Base-by-base conservation (phyloP, 352 stramenopile species). In the Phytophthora constricta region DNA sequence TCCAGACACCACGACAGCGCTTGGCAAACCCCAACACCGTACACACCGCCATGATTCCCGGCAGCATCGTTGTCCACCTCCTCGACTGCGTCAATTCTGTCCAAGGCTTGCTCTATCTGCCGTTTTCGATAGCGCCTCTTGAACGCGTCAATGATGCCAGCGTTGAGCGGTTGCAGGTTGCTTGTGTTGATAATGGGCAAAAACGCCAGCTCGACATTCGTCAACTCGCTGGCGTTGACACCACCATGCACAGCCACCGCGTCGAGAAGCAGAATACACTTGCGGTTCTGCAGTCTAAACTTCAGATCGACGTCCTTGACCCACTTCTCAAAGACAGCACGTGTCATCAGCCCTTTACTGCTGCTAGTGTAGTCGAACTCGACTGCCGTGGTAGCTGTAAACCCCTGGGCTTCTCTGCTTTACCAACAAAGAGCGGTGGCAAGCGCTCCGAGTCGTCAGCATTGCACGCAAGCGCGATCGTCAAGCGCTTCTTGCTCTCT, bases 371-470 rank as follows among this genome's bases (percentile, higher is more conserved):
- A 86, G 23, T 72, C 66, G n/a, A 73, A 27, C 23, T 78, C 62
- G 0, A 58, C 2, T 2, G 43, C 49, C 0, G 50, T 68, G 19
- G 34, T 68, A 2, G 3, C 31, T 1, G 50, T 65, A 42, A 85
- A 80, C 4, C 63, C 13, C 71, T 43, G 3, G 68, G 71, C 28
- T 76, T 66, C 50, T 71, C 66, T 2, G 71, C 37, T n/a, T 72
- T 77, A 19, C 71, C 74, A 39, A 81, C 74, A 42, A 81, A 76
- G 25, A 81, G 41, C 2, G 52, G 49, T 1, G 56, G 72, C 7
- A 81, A 23, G 25, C 72, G 77, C 37, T 81, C 66, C 3, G 65
- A 81, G 9, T 72, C 74, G 27, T 79, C 66, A 2, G 62, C 68
- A 53, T 81, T 86, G 26, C 68, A 71, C 4, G 50, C 23, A 20